A percentile compares a stretch with the other conserved stretches of the same genome.
These are phyloP conservation scores for Cymbopogon citratus DNA, from an alignment of 176 grass and related monocot species.

Conservation along the genomic window DNA sequence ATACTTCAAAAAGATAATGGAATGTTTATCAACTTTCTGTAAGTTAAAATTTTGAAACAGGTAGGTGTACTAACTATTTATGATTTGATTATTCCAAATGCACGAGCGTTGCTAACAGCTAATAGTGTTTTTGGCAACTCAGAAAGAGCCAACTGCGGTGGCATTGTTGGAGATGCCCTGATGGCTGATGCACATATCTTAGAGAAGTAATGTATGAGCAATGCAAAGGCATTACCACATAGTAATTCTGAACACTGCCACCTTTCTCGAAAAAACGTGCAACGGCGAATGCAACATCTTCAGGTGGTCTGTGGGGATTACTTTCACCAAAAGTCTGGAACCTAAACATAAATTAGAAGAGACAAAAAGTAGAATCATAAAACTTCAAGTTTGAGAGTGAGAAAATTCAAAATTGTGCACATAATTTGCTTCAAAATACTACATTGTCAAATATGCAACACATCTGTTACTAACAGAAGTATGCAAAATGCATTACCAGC, in stretches of 20 bases:
- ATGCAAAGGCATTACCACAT: slow-evolving; percentile 56
- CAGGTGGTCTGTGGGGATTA: slow-evolving; percentile 88
- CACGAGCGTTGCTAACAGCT: background rate
- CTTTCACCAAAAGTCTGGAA: slow-evolving; percentile 89
- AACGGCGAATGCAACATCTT: slow-evolving; percentile 94
- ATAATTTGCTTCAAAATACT: background rate
- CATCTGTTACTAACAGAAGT: background rate
- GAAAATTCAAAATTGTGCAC: background rate
- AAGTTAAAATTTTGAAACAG: slow-evolving; percentile 6
- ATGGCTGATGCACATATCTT: background rate
- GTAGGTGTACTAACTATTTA: background rate
- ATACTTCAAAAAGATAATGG: slow-evolving; percentile 54
- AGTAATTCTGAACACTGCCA: slow-evolving; percentile 91
- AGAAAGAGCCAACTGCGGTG: background rate
- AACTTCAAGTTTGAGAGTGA: background rate
- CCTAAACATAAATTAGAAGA: slow-evolving; percentile 45
- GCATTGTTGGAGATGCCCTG: background rate
- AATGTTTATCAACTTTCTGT: slow-evolving; percentile 12
- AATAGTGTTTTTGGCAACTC: slow-evolving; percentile 2
- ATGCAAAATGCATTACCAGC: slow-evolving; percentile 60
- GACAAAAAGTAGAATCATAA: background rate
- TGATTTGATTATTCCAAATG: background rate
- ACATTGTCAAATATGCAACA: background rate
- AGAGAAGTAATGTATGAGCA: slow-evolving; percentile 4
- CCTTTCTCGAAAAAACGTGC: slow-evolving; percentile 94